Percentiles rank a stretch among this genome's conserved stretches.
These are phyloP conservation scores for Anaeromyces robustus DNA, from an alignment of 192 early-diverging fungal species.

Conservation along the genomic window DNA sequence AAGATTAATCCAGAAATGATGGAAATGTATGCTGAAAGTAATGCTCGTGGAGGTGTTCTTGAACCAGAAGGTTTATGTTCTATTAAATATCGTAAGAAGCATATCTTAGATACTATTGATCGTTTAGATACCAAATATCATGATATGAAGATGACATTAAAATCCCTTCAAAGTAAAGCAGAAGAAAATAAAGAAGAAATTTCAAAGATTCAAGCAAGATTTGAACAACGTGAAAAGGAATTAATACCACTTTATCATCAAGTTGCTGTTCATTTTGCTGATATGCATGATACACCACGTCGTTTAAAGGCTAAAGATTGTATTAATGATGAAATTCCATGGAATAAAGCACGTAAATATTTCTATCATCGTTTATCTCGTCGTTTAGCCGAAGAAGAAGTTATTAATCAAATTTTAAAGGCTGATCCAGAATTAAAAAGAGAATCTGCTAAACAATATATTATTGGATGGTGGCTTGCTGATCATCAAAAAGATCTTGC, in stretches of 20 bases:
- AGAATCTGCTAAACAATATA: conserved; percentile 21
- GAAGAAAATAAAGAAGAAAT: conserved; percentile 41
- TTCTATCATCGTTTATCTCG: conserved; percentile 89
- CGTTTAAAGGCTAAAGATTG: conserved; percentile 93
- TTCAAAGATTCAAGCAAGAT: conserved; percentile 42
- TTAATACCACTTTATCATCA: conserved; percentile 86
- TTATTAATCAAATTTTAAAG: conserved; percentile 40
- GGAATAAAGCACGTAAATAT: conserved; percentile 61
- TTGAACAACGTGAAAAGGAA: conserved; percentile 73
- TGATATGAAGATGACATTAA: neutral
- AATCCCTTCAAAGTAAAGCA: conserved; percentile 1
- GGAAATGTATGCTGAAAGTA: conserved; percentile 97
- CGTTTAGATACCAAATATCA: conserved; percentile 65
- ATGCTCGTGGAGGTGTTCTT: conserved; percentile 83
- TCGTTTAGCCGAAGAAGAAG: conserved; percentile 60
- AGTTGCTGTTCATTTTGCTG: conserved; percentile 87
- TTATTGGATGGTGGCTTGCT: conserved; percentile 44
- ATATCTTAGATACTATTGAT: conserved; percentile 84
- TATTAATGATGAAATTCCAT: conserved; percentile 61
- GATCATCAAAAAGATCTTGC: neutral
- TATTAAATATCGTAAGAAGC: conserved; percentile 94
- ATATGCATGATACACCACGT: conserved; percentile 88
- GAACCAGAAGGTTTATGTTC: conserved; percentile 96
- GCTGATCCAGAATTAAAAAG: conserved; percentile 24
- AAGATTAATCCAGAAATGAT: conserved; percentile 93